These are phyloP conservation scores for Fragaria ananassa DNA, from an alignment of 306 rosid species.

Conservation along the genomic window DNA sequence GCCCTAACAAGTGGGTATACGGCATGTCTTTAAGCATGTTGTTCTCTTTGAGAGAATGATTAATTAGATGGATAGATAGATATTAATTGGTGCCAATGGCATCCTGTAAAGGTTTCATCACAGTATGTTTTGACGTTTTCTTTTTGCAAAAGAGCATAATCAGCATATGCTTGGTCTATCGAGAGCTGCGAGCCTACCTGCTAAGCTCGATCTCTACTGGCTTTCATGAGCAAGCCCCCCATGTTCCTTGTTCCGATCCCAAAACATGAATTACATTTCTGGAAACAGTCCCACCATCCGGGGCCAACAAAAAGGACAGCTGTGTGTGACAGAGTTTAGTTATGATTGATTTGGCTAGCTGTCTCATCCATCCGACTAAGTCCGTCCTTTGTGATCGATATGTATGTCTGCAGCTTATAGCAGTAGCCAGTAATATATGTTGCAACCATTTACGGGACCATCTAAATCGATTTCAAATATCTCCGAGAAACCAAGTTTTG, in stretches of 20 bases:
- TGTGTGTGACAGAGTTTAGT: background rate
- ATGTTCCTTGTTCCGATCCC: background rate
- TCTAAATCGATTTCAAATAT: no score
- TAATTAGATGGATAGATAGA: constrained; percentile 6
- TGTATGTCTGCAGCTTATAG: background rate
- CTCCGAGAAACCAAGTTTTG: no score
- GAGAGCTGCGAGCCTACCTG: background rate
- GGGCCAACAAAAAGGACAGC: constrained; percentile 23
- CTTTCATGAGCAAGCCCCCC: constrained; percentile 23
- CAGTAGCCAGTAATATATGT: background rate
- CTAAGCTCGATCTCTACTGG: background rate
- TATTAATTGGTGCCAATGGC: constrained; percentile 18
- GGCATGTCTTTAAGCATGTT: constrained; percentile 29
- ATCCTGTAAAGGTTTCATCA: constrained; percentile 40
- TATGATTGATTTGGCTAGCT: constrained; percentile 9
- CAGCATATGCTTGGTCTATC: constrained; percentile 15
- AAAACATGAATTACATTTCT: background rate
- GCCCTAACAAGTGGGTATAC: constrained; percentile 27
- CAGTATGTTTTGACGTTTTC: constrained; percentile 20
- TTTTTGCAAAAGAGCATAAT: background rate
- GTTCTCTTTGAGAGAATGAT: constrained; percentile 23
- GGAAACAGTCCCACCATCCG: constrained; percentile 26
- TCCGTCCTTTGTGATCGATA: background rate
- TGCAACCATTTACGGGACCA: background rate
- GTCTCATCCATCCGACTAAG: background rate